Evolutionary conservation across 2,329 filamentous ascomycete genomes (phyloP).

Genomic region (Alternaria triticimaculans): DNA sequence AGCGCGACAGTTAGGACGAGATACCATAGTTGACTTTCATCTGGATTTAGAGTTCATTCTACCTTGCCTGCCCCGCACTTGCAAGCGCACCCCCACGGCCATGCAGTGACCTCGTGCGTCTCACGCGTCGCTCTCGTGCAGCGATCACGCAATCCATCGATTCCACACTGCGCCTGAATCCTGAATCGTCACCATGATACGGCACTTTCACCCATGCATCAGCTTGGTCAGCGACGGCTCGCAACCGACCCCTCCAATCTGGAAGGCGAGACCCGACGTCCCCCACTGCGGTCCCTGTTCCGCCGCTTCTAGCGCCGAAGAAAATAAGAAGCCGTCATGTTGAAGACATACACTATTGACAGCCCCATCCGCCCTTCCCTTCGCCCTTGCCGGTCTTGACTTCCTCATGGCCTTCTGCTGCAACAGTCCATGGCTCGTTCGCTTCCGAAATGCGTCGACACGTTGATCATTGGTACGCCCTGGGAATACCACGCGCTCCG

Average conservation of each 20-base stretch:
- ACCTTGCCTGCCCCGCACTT: slow-evolving; percentile 13
- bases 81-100: slow-evolving; percentile 23
- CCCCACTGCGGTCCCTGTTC: slow-evolving; percentile 17
- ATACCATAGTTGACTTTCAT: slow-evolving; percentile 17
- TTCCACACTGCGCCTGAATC: neutral
- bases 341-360: slow-evolving; percentile 39
- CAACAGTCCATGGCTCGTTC: slow-evolving; percentile 47
- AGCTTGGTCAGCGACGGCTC: slow-evolving; percentile 13
- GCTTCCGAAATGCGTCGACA: slow-evolving; percentile 49
- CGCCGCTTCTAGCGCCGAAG: slow-evolving; percentile 35
- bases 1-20: slow-evolving; percentile 10
- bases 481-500: neutral
- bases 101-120: slow-evolving; percentile 18
- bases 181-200: neutral
- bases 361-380: slow-evolving; percentile 14
- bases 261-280: slow-evolving; percentile 29
- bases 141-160: slow-evolving; percentile 13
- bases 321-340: slow-evolving; percentile 40
- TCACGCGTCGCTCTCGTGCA: slow-evolving; percentile 21
- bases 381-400: slow-evolving; percentile 6
- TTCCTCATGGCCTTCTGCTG: slow-evolving; percentile 41
- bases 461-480: slow-evolving; percentile 48
- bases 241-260: slow-evolving; percentile 22
- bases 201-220: slow-evolving; percentile 3
- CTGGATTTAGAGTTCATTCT: neutral